These are phyloP conservation scores for Ceratobasidium sp. DNA, from an alignment of 1,284 basidiomycete species.

Conservation along the genomic window DNA sequence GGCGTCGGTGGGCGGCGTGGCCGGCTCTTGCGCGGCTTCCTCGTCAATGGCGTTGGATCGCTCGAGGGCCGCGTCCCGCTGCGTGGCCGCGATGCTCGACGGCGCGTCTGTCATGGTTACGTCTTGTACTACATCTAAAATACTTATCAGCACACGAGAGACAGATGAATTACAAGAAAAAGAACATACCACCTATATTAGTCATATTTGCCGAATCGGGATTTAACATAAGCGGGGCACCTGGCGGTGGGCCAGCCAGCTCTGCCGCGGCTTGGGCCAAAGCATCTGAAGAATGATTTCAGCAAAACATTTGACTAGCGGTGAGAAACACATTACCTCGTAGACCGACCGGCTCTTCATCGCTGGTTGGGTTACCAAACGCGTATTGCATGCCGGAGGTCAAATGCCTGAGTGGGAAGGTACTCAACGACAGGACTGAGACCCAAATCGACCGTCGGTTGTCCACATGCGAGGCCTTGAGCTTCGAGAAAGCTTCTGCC, in stretches of 20 bases:
- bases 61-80: not conserved
- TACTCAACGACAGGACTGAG: not conserved
- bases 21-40: too few species aligned
- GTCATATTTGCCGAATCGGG: too few species aligned
- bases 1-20: too few species aligned
- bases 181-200: not conserved
- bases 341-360: not conserved
- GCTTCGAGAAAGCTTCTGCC: not conserved
- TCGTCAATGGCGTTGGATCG: too few species aligned
- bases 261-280: not conserved
- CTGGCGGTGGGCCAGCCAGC: not conserved
- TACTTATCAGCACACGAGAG: not conserved
- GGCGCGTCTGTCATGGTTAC: not conserved
- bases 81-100: not conserved
- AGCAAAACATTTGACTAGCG: not conserved
- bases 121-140: not conserved
- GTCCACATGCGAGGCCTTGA: not conserved
- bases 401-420: not conserved
- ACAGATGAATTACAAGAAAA: not conserved
- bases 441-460: not conserved
- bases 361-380: not conserved
- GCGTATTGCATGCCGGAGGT: not conserved
- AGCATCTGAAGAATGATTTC: not conserved
- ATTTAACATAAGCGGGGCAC: too few species aligned
- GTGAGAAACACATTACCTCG: not conserved